Evolutionary conservation across 2,329 filamentous ascomycete genomes (phyloP).

Genomic region (Fusarium heterosporum): DNA sequence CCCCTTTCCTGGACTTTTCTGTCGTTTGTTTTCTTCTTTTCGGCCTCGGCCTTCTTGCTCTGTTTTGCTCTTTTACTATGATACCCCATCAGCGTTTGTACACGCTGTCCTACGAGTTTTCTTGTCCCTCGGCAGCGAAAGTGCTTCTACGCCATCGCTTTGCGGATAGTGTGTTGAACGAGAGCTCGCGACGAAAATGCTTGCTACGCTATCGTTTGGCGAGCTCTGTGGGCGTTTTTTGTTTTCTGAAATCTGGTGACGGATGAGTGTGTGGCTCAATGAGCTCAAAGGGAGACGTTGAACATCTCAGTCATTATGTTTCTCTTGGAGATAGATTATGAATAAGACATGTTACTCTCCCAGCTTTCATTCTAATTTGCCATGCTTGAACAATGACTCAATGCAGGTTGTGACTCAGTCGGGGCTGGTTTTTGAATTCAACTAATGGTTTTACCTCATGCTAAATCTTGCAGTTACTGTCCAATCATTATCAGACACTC

Average conservation of each 20-base stretch:
- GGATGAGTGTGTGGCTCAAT: background rate
- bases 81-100: conserved; percentile 61
- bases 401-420: background rate
- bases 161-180: conserved; percentile 64
- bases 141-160: conserved; percentile 67
- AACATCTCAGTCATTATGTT: background rate
- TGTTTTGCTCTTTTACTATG: conserved; percentile 49
- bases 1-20: conserved; percentile 21
- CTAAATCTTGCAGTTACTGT: background rate
- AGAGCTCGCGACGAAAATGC: conserved; percentile 65
- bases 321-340: conserved; percentile 15
- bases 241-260: conserved; percentile 17
- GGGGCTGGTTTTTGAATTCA: background rate
- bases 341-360: conserved; percentile 35
- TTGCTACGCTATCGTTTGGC: conserved; percentile 63
- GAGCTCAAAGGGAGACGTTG: conserved; percentile 4
- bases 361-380: background rate
- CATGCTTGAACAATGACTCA: background rate
- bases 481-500: background rate
- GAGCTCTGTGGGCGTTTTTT: conserved; percentile 61
- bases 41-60: conserved; percentile 38
- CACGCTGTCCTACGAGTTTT: conserved; percentile 58
- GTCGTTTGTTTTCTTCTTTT: conserved; percentile 23
- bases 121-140: conserved; percentile 62
- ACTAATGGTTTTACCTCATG: background rate